Percentiles rank a stretch among this genome's conserved stretches.
Evolutionary conservation across 192 early-diverging fungal species (phyloP).

Genomic region (Paraglomus brasilianum): DNA sequence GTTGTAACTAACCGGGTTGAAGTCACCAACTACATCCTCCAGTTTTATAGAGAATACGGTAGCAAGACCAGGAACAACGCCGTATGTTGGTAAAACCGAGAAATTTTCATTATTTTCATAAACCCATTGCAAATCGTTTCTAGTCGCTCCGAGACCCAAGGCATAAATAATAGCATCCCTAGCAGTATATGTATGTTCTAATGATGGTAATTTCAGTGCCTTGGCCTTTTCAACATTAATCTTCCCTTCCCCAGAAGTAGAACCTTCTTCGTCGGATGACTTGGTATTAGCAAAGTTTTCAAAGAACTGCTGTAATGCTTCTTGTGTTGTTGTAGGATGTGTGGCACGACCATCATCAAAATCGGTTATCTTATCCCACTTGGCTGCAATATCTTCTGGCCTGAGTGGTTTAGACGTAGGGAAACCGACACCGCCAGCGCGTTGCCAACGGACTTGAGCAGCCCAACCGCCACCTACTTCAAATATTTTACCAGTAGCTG

Average conservation of each 20-base stretch:
- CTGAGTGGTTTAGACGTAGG: constrained; percentile 73
- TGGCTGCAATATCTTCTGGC: constrained; percentile 81
- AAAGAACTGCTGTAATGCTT: constrained; percentile 79
- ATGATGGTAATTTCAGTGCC: constrained; percentile 50
- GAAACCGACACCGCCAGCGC: constrained; percentile 92
- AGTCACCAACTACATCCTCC: constrained; percentile 70
- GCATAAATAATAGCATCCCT: constrained; percentile 94
- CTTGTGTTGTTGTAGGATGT: constrained; percentile 74
- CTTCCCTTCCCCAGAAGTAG: constrained; percentile 39
- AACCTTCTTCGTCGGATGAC: constrained; percentile 25
- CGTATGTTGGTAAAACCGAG: constrained; percentile 87
- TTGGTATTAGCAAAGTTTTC: constrained; percentile 76
- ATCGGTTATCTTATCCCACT: constrained; percentile 82
- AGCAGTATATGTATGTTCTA: constrained; percentile 74
- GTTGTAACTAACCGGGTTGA: constrained; percentile 59
- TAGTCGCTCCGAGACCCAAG: constrained; percentile 88
- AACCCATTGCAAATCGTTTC: constrained; percentile 82
- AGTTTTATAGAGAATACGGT: constrained; percentile 67
- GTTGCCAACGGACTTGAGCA: constrained; percentile 95
- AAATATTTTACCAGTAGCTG: constrained; percentile 85
- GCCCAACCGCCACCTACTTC: constrained; percentile 96
- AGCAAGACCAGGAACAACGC: constrained; percentile 81
- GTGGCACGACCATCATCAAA: constrained; percentile 96
- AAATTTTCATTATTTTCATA: constrained; percentile 91
- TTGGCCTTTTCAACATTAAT: constrained; percentile 69